phyloP scores from a whole-genome alignment of 164 flowering plant species.

The Vitis cinerea region DNA sequence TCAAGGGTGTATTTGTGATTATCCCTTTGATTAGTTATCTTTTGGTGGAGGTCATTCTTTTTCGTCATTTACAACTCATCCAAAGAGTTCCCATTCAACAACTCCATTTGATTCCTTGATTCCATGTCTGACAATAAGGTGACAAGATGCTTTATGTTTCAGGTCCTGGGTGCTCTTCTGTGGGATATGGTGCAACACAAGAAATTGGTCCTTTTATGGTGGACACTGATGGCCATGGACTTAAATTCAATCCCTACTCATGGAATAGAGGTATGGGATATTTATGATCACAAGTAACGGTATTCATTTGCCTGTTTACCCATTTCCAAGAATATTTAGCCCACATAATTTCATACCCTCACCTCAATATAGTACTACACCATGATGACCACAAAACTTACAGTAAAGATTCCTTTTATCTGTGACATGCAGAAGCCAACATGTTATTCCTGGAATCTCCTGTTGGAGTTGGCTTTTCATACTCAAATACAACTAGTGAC shows the following conservation, averaged over 20 bases:
- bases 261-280: constrained; percentile 53
- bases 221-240: constrained; percentile 48
- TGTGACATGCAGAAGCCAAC: constrained; percentile 74
- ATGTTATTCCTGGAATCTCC: constrained; percentile 91
- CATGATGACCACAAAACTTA: too few relatives aligned
- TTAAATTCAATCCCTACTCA: constrained; percentile 60
- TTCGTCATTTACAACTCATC: background rate
- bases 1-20: background rate
- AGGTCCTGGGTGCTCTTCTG: constrained; percentile 99
- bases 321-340: too few relatives aligned
- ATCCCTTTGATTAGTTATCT: background rate
- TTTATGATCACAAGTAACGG: background rate
- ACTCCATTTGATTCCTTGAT: background rate
- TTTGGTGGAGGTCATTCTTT: background rate
- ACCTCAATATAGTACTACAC: too few relatives aligned
- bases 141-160: constrained; percentile 35
- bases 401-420: background rate
- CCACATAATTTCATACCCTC: too few relatives aligned
- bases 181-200: constrained; percentile 98
- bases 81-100: background rate
- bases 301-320: too few relatives aligned
- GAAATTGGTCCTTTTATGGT: constrained; percentile 95
- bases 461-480: constrained; percentile 88
- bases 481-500: constrained; percentile 74
- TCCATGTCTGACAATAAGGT: constrained; percentile 27